Base-by-base conservation (phyloP, 305 asterid genomes). In the Lippia alba region DNA sequence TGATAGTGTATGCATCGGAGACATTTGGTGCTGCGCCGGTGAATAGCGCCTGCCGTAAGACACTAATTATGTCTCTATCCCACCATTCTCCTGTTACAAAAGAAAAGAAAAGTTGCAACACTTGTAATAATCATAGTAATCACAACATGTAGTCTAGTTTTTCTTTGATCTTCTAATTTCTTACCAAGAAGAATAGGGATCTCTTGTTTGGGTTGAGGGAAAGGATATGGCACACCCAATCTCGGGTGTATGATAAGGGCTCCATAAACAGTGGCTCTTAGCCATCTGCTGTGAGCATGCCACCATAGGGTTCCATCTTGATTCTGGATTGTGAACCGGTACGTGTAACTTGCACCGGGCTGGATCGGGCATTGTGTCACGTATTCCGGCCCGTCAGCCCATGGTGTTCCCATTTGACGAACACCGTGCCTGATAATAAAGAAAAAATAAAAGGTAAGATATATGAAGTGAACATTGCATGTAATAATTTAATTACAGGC, bases 241-340 rank as follows among this genome's bases (percentile, higher is more conserved):
- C 82, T 91, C 3, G 97, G 97, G 64, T 54, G 67, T 40, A 91
- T 87, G 33, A 91, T 36, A 14, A 91, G 78, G 18, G 96, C 97
- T 49, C 97, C 97, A 30, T 91, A 89, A 11, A 91, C 86, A 0
- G 96, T 89, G 39, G 96, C 95, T 70, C 97, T 82, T 9, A 89
- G 91, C 95, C 92, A 91, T 74, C 76, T 76, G 80, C 95, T 89
- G 32, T 91, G 97, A 33, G 97, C 96, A 57, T 91, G 96, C 97
- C 97, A 91, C 96, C 97, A 91, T 40, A 91, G 65, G 1, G 96
- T 91, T 12, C 97, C 96, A 14, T 89, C 96, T 34, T 85, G 92
- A 30, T 87, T 76, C 75, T 86, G 86, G 8, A 89, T 83, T 4
- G 80, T 70, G 82, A 80, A 91, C 45, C 86, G 64, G 65, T 87